Evolutionary conservation across 495 filamentous ascomycete genomes (phyloP), one percentile per base, ranked within the genome.

Genomic region (Aspergillus bertholletiae): DNA sequence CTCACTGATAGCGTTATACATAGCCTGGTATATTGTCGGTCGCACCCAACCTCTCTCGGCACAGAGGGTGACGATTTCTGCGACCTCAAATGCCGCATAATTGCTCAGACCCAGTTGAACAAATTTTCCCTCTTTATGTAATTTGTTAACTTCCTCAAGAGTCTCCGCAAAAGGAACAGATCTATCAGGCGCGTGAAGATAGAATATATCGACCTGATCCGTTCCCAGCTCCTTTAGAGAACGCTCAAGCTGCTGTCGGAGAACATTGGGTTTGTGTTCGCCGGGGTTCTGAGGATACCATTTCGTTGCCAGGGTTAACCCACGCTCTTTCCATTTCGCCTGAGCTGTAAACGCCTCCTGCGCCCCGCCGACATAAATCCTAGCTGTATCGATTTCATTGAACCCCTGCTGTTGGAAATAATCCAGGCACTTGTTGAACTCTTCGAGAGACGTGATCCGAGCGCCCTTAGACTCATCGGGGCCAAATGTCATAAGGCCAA

Each of bases 81-180:
- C 92, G 9, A 97, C 90, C 70, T 97, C 92, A 63, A 88, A 96
- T 7, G 92, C 84, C 3, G 92, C 89, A 63, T 84, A 96, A 70
- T 96, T 97, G 51, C 81, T 86, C 58, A 97, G 67, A 20, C 90
- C 92, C 23, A 97, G 74, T 50, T 83, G 77, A 17, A 89, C 84
- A 65, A 97, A 96, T 62, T 93, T 96, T 43, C 92, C 91, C 56
- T 88, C 82, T 69, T 90, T 88, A 73, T 96, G 89, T 47, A 95
- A 70, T 66, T 90, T 78, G 68, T 97, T 82, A 53, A 90, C 80
- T 35, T 83, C 87, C 53, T 83, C 76, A 27, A 96, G 80, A 0
- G 92, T 93, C 59, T 92, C 88, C 3, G 83, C 81, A 62, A 95
- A 96, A 9, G 88, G 88, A 4, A 85, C 81, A 0, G 79, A 81